A percentile compares a stretch with the other conserved stretches of the same genome.
phyloP scores from a whole-genome alignment of 2,329 filamentous ascomycete genomes.

The Diplodia intermedia region DNA sequence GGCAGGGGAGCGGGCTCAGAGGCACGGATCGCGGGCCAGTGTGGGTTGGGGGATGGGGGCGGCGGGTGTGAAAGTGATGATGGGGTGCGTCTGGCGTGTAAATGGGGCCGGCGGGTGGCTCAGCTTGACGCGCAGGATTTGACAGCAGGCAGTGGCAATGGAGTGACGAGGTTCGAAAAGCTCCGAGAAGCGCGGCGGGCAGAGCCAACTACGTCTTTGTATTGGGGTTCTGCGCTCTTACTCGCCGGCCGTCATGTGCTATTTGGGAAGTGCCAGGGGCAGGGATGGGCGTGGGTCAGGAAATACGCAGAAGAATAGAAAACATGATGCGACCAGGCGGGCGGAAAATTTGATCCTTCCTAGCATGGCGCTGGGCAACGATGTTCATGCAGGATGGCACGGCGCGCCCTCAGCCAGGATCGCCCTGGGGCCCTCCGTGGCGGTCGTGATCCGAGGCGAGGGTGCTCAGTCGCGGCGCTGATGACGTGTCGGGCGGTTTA shows the following conservation, averaged over 20 bases:
- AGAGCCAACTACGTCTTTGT: slow-evolving; percentile 46
- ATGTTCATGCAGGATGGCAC: slow-evolving; percentile 41
- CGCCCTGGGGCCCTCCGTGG: slow-evolving; percentile 7
- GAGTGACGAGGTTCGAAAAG: slow-evolving; percentile 30
- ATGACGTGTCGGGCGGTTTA: slow-evolving; percentile 26
- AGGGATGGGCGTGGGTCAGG: slow-evolving; percentile 12
- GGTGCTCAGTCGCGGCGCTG: background rate
- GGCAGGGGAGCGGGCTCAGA: background rate
- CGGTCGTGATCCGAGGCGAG: slow-evolving; percentile 6
- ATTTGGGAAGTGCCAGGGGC: slow-evolving; percentile 40
- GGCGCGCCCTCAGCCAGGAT: slow-evolving; percentile 28
- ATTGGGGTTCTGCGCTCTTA: slow-evolving; percentile 43
- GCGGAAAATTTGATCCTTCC: slow-evolving; percentile 42
- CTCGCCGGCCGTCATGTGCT: slow-evolving; percentile 48
- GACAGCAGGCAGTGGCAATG: slow-evolving; percentile 8
- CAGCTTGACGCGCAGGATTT: background rate
- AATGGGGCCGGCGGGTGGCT: background rate
- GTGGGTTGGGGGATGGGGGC: background rate
- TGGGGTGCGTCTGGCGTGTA: background rate
- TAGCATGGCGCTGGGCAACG: slow-evolving; percentile 38
- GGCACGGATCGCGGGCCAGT: no score
- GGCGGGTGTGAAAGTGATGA: slow-evolving; percentile 21
- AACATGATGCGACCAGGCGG: slow-evolving; percentile 41
- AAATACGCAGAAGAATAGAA: slow-evolving; percentile 11
- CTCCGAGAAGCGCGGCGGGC: slow-evolving; percentile 19